phyloP scores from a whole-genome alignment of 2,329 filamentous ascomycete species.

The Cytospora paraplurivora region DNA sequence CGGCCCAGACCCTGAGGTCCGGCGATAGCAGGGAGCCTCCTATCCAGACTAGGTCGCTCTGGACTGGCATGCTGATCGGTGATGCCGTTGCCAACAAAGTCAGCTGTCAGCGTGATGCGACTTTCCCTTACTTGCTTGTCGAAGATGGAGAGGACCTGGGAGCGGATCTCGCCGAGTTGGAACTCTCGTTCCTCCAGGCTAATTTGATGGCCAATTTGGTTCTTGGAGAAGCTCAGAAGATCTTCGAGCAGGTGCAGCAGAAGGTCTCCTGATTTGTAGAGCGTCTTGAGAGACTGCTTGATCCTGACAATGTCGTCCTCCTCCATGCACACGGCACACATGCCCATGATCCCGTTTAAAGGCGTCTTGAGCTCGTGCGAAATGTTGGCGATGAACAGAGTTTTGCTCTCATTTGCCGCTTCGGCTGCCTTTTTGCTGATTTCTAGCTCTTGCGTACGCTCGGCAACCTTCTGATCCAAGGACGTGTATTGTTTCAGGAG shows the following conservation, averaged over 20 bases:
- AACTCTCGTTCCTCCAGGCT: conserved; percentile 85
- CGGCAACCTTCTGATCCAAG: conserved; percentile 80
- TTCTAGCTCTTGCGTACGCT: conserved; percentile 82
- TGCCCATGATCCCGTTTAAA: conserved; percentile 91
- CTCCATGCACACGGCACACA: conserved; percentile 91
- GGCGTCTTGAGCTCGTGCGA: conserved; percentile 87
- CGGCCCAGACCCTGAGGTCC: conserved; percentile 68
- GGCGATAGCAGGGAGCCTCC: conserved; percentile 53
- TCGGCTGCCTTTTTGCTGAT: conserved; percentile 90
- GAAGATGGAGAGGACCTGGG: conserved; percentile 83
- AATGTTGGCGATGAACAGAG: conserved; percentile 95
- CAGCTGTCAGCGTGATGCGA: conserved; percentile 71
- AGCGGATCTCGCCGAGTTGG: conserved; percentile 76
- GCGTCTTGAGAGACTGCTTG: conserved; percentile 80
- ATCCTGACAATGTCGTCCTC: conserved; percentile 78
- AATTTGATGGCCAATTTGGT: conserved; percentile 85
- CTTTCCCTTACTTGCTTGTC: conserved; percentile 86
- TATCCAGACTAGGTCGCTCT: conserved; percentile 40
- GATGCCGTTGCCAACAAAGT: conserved; percentile 62
- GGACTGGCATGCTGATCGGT: conserved; percentile 36
- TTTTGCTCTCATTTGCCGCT: conserved; percentile 96
- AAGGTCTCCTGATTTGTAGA: conserved; percentile 84
- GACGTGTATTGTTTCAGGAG: conserved; percentile 82
- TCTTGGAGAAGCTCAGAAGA: conserved; percentile 89
- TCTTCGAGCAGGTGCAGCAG: conserved; percentile 86